A percentile compares a stretch with the other conserved stretches of the same genome.
phyloP scores from a whole-genome alignment of 2,329 filamentous ascomycete species.

The Alternaria brassicicola region DNA sequence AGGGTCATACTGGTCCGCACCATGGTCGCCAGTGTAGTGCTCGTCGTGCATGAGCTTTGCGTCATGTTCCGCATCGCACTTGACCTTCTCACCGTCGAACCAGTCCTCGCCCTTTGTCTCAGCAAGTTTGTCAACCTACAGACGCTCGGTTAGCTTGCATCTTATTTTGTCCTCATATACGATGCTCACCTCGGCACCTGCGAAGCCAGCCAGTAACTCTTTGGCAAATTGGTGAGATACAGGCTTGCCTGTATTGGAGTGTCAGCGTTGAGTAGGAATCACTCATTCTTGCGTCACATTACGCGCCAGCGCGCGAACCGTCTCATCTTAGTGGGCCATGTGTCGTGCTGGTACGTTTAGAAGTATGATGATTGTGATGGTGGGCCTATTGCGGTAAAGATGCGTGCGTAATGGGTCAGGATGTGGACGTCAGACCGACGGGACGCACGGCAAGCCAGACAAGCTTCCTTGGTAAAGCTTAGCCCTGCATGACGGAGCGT shows the following conservation, averaged over 20 bases:
- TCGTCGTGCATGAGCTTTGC: conserved; percentile 57
- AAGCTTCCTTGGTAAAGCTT: conserved; percentile 44
- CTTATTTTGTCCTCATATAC: not conserved
- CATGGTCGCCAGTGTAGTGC: conserved; percentile 52
- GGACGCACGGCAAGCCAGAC: conserved; percentile 10
- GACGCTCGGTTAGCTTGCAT: not conserved
- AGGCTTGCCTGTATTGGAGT: conserved; percentile 61
- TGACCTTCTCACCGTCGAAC: conserved; percentile 56
- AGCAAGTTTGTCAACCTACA: conserved; percentile 66
- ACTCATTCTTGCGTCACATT: conserved; percentile 19
- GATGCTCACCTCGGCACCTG: conserved; percentile 67
- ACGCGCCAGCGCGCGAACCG: conserved; percentile 16
- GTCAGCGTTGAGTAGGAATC: conserved; percentile 7
- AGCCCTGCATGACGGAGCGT: conserved; percentile 4
- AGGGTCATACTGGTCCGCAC: conserved; percentile 55
- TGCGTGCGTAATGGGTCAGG: conserved; percentile 33
- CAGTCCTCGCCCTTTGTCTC: conserved; percentile 61
- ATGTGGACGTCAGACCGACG: conserved; percentile 7
- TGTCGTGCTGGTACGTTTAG: conserved; percentile 6
- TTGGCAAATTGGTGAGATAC: conserved; percentile 78
- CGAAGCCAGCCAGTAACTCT: conserved; percentile 74
- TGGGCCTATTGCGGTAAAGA: conserved; percentile 25
- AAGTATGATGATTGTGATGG: conserved; percentile 20
- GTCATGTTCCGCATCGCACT: conserved; percentile 52
- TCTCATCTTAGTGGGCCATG: conserved; percentile 21